Evolutionary conservation across 108 stramenopile species (phyloP), one percentile per base, ranked within the genome.

Genomic region (Pseudonitzschia multiseries): DNA sequence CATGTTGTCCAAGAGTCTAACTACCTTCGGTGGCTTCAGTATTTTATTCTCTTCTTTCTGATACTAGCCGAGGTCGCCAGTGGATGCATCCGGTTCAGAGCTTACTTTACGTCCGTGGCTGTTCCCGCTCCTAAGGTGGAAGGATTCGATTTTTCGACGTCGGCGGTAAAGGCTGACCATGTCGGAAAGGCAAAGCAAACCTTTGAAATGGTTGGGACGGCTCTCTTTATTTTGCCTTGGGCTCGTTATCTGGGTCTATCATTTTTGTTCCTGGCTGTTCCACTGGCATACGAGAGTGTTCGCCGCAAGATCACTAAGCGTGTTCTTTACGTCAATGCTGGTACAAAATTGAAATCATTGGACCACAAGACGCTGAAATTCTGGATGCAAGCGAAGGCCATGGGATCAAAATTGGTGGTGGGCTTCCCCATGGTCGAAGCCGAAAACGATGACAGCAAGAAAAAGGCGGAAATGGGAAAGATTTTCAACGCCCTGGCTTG

Each of bases 131-230:
- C 84, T 26, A 68, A 67, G 53, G 81, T 82, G 0, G 69, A 78
- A 60, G 81, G 84, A 12, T 75, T 80, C 32, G 81, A 82, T 59
- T 82, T 82, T 57, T 82, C 81, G 22, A 79, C 81, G 36, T 76
- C 78, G 41, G 84, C 84, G 6, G 84, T 81, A 43, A 85, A 79
- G 59, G 83, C 83, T 8, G 83, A 87, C 61, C 75, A 78, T 31
- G 69, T 87, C 56, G 83, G 82, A 44, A 86, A 86, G 74, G 82
- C 80, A 13, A 84, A 84, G 62, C 83, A 82, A 63, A 84, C 81
- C 4, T 80, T 84, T 64, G 81, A 84, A 80, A 84, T 84, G 81
- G 57, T 87, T 20, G 86, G 86, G 22, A 76, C 86, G 4, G 79
- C 83, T 21, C 61, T 87, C 0, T 83, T 80, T 43, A 62, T 87